phyloP scores from a whole-genome alignment of 2,329 filamentous ascomycete genomes.

The Pestalotiopsis sp. region DNA sequence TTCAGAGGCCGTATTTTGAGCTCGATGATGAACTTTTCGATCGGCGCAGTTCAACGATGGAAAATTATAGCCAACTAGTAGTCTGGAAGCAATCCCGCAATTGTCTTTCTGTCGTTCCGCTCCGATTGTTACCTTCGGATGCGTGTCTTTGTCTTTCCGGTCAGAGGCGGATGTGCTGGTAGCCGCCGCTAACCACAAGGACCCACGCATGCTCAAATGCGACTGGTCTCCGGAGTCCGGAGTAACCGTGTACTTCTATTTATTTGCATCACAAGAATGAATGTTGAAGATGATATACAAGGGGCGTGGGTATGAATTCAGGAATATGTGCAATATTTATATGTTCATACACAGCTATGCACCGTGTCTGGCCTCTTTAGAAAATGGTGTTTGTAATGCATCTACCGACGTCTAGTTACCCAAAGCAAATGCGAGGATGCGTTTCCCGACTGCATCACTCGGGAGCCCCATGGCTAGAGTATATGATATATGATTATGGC shows the following conservation, averaged over 20 bases:
- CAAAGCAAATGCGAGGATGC: constrained; percentile 9
- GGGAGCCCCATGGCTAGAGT: neutral
- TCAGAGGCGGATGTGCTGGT: neutral
- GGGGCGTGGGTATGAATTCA: too few relatives aligned
- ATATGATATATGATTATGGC: constrained; percentile 6
- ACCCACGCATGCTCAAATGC: neutral
- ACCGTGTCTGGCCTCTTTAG: too few relatives aligned
- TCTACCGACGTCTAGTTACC: neutral
- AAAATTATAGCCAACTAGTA: neutral
- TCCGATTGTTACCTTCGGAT: neutral
- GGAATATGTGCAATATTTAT: too few relatives aligned
- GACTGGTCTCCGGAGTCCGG: too few relatives aligned
- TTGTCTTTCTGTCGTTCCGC: neutral
- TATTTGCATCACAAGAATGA: neutral
- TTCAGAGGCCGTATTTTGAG: neutral
- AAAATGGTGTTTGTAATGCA: neutral
- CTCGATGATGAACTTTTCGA: neutral
- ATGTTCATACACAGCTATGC: too few relatives aligned
- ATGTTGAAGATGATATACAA: too few relatives aligned
- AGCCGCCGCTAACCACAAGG: neutral
- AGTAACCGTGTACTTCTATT: neutral
- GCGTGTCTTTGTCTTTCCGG: neutral
- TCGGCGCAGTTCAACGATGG: neutral
- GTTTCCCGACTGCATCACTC: neutral
- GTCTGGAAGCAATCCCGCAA: neutral